These are phyloP conservation scores for Suillus placidus DNA, from an alignment of 768 basidiomycete genomes.

Conservation along the genomic window DNA sequence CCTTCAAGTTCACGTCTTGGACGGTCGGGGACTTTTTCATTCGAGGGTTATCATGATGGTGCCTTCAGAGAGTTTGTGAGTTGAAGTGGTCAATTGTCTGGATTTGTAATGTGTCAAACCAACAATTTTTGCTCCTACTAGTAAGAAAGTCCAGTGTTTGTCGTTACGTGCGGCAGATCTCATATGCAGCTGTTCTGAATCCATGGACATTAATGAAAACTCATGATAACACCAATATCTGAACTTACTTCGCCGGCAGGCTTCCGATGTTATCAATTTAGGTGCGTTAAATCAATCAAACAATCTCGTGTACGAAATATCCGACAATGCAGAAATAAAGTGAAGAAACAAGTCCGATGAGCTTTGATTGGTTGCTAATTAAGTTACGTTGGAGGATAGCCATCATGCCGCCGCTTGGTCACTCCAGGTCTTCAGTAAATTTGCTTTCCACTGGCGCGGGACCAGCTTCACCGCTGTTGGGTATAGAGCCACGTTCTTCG, in stretches of 20 bases:
- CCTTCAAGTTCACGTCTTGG: not conserved
- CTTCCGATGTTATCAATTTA: not conserved
- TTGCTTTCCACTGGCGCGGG: constrained; percentile 38
- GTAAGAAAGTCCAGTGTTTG: not conserved
- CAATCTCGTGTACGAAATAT: not conserved
- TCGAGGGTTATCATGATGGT: not conserved
- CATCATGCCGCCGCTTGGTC: not conserved
- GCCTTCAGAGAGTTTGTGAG: not conserved
- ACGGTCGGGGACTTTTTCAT: not conserved
- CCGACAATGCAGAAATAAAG: not conserved
- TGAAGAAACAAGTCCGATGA: not conserved
- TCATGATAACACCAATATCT: not conserved
- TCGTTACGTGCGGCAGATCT: not conserved
- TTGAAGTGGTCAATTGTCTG: not conserved
- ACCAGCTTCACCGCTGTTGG: constrained; percentile 25
- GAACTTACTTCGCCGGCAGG: not conserved
- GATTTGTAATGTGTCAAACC: not conserved
- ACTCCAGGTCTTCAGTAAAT: constrained; percentile 25
- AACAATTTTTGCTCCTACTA: not conserved
- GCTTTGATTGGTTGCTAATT: not conserved
- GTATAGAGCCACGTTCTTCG: constrained; percentile 11
- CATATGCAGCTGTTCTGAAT: not conserved
- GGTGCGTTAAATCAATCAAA: not conserved
- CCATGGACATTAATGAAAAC: not conserved
- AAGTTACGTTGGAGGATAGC: not conserved